These are phyloP conservation scores for Rhizopogon vinicolor DNA, from an alignment of 768 basidiomycete genomes.

Conservation along the genomic window DNA sequence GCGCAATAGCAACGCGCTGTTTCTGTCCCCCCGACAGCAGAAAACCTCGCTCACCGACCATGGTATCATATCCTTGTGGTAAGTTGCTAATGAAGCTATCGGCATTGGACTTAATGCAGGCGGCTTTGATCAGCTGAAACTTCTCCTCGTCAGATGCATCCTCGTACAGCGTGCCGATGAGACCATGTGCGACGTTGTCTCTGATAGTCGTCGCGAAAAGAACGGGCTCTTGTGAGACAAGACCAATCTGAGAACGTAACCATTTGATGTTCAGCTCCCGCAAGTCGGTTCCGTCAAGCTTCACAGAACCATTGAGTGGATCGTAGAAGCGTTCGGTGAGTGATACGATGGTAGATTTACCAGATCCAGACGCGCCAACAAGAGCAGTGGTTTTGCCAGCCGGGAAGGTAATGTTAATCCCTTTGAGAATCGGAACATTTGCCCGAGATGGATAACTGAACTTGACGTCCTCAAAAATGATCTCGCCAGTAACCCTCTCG, in stretches of 20 bases:
- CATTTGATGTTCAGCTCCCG: constrained; percentile 42
- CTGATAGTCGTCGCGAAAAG: constrained; percentile 44
- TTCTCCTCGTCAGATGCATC: constrained; percentile 37
- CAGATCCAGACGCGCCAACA: constrained; percentile 36
- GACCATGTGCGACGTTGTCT: constrained; percentile 41
- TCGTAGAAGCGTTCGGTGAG: constrained; percentile 54
- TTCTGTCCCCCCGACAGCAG: constrained; percentile 48
- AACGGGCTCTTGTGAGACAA: constrained; percentile 48
- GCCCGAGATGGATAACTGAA: constrained; percentile 50
- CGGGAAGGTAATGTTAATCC: constrained; percentile 34
- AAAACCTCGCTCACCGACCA: constrained; percentile 48
- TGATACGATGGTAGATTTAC: constrained; percentile 36
- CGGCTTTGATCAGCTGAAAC: constrained; percentile 39
- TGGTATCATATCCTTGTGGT: constrained; percentile 46
- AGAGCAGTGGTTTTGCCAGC: constrained; percentile 38
- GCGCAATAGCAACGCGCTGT: constrained; percentile 50
- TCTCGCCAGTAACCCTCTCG: constrained; percentile 38
- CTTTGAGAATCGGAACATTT: constrained; percentile 47
- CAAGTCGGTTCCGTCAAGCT: constrained; percentile 43
- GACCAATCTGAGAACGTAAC: constrained; percentile 46
- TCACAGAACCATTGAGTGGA: constrained; percentile 36
- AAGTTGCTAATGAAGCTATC: constrained; percentile 44
- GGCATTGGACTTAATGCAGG: constrained; percentile 47
- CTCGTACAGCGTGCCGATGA: constrained; percentile 42
- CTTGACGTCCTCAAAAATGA: constrained; percentile 42